Evolutionary conservation across 2,329 filamentous ascomycete genomes (phyloP).

Genomic region (Aspergillus awamori): DNA sequence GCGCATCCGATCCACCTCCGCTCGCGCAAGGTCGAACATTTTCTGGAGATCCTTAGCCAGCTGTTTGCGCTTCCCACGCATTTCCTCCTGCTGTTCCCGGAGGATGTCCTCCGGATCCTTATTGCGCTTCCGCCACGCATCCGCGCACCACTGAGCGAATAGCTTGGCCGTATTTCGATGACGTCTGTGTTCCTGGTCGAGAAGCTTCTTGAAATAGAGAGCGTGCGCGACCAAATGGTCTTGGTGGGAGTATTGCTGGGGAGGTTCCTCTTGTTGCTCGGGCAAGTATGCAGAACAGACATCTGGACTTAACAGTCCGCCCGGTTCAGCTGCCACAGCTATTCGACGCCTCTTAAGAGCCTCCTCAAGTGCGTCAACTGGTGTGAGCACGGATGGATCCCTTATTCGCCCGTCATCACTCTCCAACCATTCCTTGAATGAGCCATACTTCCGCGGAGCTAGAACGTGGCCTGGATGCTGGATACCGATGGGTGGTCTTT

Average conservation of each 20-base stretch:
- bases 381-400: conserved; percentile 52
- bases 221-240: conserved; percentile 84
- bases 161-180: conserved; percentile 78
- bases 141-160: conserved; percentile 62
- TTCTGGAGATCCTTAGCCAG: conserved; percentile 67
- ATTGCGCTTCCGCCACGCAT: conserved; percentile 46
- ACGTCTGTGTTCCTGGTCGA: conserved; percentile 75
- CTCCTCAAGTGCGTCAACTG: conserved; percentile 67
- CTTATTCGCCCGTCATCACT: conserved; percentile 51
- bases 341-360: conserved; percentile 70
- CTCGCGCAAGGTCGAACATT: conserved; percentile 62
- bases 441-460: conserved; percentile 49
- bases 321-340: conserved; percentile 71
- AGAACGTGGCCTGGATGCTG: conserved; percentile 57
- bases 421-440: conserved; percentile 67
- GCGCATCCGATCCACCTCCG: conserved; percentile 60
- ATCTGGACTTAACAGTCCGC: conserved; percentile 72
- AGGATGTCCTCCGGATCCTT: conserved; percentile 72
- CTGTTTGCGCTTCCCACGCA: conserved; percentile 69
- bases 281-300: conserved; percentile 73
- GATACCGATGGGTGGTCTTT: conserved; percentile 53
- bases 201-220: conserved; percentile 75
- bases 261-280: conserved; percentile 72
- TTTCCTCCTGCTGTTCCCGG: conserved; percentile 71
- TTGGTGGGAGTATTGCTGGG: conserved; percentile 79